Conservation (phyloP, 495 filamentous ascomycete genomes). For the Penicillium riverlandense region DNA sequence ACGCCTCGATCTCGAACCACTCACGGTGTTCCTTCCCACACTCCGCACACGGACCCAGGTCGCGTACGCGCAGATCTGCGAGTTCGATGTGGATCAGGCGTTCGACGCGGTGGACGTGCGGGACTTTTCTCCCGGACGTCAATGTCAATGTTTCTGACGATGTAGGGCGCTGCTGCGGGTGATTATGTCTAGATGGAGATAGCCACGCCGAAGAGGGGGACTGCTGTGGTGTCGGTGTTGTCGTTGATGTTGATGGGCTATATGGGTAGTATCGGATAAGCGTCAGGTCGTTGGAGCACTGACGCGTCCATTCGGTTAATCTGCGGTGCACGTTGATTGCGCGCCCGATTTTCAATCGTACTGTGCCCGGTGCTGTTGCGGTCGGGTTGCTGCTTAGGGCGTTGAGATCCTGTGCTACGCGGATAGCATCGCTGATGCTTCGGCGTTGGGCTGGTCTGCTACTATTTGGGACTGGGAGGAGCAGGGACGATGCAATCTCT, state of each 20-base stretch:
- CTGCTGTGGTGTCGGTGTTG: slow-evolving; percentile 2
- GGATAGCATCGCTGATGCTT: slow-evolving; percentile 59
- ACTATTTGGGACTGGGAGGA: slow-evolving; percentile 32
- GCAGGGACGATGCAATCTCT: slow-evolving; percentile 53
- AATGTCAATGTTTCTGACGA: neutral
- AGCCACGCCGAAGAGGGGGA: slow-evolving; percentile 18
- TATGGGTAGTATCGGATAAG: slow-evolving; percentile 92
- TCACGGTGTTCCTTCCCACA: slow-evolving; percentile 89
- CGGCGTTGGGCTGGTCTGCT: slow-evolving; percentile 38
- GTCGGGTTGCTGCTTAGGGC: slow-evolving; percentile 27
- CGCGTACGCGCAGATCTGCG: slow-evolving; percentile 55
- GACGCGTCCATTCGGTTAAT: slow-evolving; percentile 84
- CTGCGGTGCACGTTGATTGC: slow-evolving; percentile 86
- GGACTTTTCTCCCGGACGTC: slow-evolving; percentile 59
- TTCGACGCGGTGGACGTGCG: slow-evolving; percentile 84
- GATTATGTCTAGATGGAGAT: neutral
- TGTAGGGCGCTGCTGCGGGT: too few relatives aligned
- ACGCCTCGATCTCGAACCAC: slow-evolving; percentile 91
- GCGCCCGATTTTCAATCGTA: slow-evolving; percentile 89
- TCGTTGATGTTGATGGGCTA: slow-evolving; percentile 44
- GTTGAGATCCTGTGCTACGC: slow-evolving; percentile 43
- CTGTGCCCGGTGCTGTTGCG: slow-evolving; percentile 29
- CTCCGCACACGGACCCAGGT: slow-evolving; percentile 61
- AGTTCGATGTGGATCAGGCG: slow-evolving; percentile 87
- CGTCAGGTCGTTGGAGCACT: slow-evolving; percentile 82